Base-by-base conservation (phyloP, 1,284 basidiomycete species). In the Dichomitus squalens region DNA sequence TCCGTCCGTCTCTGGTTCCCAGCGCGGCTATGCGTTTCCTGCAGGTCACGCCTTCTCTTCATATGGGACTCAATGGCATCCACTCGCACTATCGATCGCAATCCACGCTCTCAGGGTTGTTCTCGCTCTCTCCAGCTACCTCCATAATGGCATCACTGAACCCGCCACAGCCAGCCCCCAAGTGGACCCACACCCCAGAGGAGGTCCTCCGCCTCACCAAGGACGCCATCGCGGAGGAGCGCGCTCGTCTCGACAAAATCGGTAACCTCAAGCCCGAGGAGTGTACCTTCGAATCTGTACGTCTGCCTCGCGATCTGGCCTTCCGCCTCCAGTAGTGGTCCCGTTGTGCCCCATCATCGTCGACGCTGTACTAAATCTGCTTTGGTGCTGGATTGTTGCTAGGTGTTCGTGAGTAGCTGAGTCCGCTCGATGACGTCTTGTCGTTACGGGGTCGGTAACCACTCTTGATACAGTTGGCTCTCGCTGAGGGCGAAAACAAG, bases 151-250 rank as follows among this genome's bases (percentile, higher is more conserved):
- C 73, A 54, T 72, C 78, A 16, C 64, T 90, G 44, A 79, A 72
- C 12, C 83, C 90, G 38, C 89, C 90, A 5, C 89, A 92, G 68
- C 65, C 81, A 27, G 75, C 90, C 1, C 88, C 84, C 27, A 69
- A 70, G 47, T 93, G 91, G 90, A 78, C 83, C 18, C 88, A 92
- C 68, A 78, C 86, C 20, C 75, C 88, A 1, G 79, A 84, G 48
- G 79, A 86, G 41, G 81, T 94, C 51, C 71, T 78, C 5, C 73
- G 73, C 16, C 68, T 87, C 39, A 86, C 86, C 46, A 82, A 87
- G 58, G 77, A 84, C 50, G 74, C 80, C 4, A 87, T 94, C 64
- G 79, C 76, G 9, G 73, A 74, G 35, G 79, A 88, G 69, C 82
- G 83, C 47, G 73, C 73, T 21, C 67, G 83, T 34, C 79, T 82